Evolutionary conservation across 2,329 filamentous ascomycete genomes (phyloP), one percentile per base, ranked within the genome.

Genomic region (Chaetomium sp.): DNA sequence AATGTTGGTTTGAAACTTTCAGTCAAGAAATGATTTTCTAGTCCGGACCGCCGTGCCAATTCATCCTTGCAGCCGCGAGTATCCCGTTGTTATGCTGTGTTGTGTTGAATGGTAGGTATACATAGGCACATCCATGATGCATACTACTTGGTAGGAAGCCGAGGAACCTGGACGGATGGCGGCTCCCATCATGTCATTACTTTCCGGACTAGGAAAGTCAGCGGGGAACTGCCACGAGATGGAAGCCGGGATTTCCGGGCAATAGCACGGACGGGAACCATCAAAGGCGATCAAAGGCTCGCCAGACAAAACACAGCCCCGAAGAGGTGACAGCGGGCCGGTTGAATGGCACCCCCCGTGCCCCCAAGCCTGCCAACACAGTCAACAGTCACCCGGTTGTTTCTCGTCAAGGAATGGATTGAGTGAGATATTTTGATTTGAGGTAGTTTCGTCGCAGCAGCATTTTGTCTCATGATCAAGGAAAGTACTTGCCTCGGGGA

Each of bases 271-370:
- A 51, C 23, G 21, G 21, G 10, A 21, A 25, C 21, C 27, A 6
- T 51, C 25, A 27, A 51, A 2, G 21, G 21, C 21, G 21, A 23
- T 19, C 9, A 51, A 27, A 27, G 27, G 23, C 23, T 23, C 10
- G 21, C 8, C 16, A 16, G 25, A 8, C n/a, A 33, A 47, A 5
- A 19, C 56, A 58, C 56, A 58, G 56, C 56, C 56, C 27, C 56
- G 9, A 12, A 47, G n/a, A 42, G 56, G 56, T 58, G 56, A 6
- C 27, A 58, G 38, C 38, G 56, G 27, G 25, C 23, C 25, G 56
- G 33, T 38, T 21, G 9, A 38, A 21, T 27, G 54, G 23, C 21
- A 29, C 27, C 6, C 27, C 27, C 27, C 27, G 27, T 29, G 21
- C 23, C 16, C 12, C 50, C 23, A n/a, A 42, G 38, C 38, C 38